Base-by-base conservation (phyloP, 768 basidiomycete genomes). In the Trametes cingulata region DNA sequence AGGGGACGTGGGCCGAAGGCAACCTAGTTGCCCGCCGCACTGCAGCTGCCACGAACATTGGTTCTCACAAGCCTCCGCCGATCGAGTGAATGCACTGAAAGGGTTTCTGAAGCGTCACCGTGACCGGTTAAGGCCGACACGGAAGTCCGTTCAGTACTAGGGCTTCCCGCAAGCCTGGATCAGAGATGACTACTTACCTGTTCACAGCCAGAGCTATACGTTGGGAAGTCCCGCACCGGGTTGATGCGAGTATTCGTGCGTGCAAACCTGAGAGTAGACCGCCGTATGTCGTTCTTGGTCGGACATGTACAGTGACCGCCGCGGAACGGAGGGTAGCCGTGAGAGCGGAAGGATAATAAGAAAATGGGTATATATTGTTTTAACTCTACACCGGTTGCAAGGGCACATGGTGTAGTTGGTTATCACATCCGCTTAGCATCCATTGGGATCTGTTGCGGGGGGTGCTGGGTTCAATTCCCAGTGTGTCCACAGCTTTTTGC, bases 331-430 rank as follows among this genome's bases (percentile, higher is more conserved):
- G n/a, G n/a, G n/a, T n/a, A n/a, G n/a, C n/a, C n/a, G n/a, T n/a
- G n/a, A n/a, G n/a, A n/a, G n/a, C n/a, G n/a, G n/a, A n/a, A n/a
- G n/a, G n/a, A n/a, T n/a, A n/a, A n/a, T n/a, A n/a, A n/a, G n/a
- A n/a, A n/a, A n/a, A n/a, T n/a, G 20, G 15, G 8, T 41, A 19
- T 20, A 37, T 25, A 9, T 19, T 36, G 13, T n/a, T 10, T 14
- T 1, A 12, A 45, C 33, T 1, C 1, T 17, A 5, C 36, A 2
- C 3, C 15, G 4, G 3, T 43, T 20, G 3, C 25, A 52, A 41
- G 70, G 70, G 69, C 71, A 63, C 70, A 70, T 72, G 70, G 71
- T 69, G 68, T 72, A 72, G 70, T 72, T 71, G 69, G 68, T 71
- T 72, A 71, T 72, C 69, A 71, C 68, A 70, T 70, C 68, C 69